Percentiles rank a stretch among this genome's conserved stretches.
These are phyloP conservation scores for Cladosporium sp. DNA, from an alignment of 2,329 filamentous ascomycete species.

Conservation along the genomic window DNA sequence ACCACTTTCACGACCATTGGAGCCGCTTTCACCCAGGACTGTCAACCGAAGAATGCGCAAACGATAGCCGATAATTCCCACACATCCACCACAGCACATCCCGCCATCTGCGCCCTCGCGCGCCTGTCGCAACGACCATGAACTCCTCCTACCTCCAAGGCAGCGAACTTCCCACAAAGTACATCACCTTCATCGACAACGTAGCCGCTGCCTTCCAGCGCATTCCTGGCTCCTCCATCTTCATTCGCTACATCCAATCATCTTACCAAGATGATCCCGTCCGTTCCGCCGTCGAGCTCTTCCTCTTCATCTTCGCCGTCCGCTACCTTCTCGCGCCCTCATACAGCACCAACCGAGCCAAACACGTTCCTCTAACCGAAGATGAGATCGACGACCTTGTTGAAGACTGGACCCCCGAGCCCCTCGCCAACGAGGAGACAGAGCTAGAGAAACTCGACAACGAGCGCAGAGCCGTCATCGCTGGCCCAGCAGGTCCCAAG, in stretches of 20 bases:
- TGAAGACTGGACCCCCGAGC: constrained; percentile 94
- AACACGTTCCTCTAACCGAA: constrained; percentile 84
- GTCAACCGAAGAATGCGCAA: constrained; percentile 4
- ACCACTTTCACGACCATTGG: neutral
- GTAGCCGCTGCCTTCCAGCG: constrained; percentile 71
- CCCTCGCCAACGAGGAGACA: constrained; percentile 74
- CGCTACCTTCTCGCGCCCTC: constrained; percentile 88
- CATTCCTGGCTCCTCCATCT: constrained; percentile 88
- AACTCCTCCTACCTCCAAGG: constrained; percentile 36
- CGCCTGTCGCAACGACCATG: constrained; percentile 21
- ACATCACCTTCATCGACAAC: constrained; percentile 56
- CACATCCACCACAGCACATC: neutral
- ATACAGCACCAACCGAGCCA: constrained; percentile 88
- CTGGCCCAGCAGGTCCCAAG: constrained; percentile 87
- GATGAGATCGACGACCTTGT: constrained; percentile 98
- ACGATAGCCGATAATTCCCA: neutral
- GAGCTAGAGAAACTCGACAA: constrained; percentile 76
- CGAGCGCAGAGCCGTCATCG: constrained; percentile 82
- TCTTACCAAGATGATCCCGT: constrained; percentile 98
- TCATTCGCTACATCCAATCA: constrained; percentile 92
- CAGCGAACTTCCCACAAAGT: constrained; percentile 57
- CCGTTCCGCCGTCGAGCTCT: constrained; percentile 86
- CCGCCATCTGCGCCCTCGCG: constrained; percentile 14
- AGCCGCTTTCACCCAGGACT: neutral
- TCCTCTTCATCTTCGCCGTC: constrained; percentile 93